Evolutionary conservation across 169 alveolate genomes (phyloP), one percentile per base, ranked within the genome.

Genomic region (Perkinsus chesapeaki): DNA sequence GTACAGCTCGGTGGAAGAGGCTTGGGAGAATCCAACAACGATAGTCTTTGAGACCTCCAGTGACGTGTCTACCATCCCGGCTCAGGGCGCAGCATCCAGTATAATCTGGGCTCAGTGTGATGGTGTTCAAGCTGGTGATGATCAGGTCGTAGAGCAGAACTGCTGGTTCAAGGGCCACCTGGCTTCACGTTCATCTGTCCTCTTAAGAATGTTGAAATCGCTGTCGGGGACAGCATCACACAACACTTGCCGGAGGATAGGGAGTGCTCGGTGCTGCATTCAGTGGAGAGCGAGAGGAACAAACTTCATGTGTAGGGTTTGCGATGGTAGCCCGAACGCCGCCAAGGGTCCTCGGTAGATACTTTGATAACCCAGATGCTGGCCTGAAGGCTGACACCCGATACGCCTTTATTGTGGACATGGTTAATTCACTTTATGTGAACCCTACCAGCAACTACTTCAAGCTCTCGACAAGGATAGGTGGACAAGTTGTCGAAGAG

Each of bases 111-210:
- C 0, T 7, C 82, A 20, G 82, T 34, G 12, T 20, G 82, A 16
- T 60, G 82, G 31, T 60, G 60, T 5, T 43, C 60, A 43, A n/a
- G n/a, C 60, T 43, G 82, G 37, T 16, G 31, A 27, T 16, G 7
- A 27, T 1, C 82, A 60, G 82, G 82, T 23, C 82, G 31, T 9
- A 60, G 82, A 23, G 82, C 82, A 0, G 93, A 91, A 73, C 73
- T 91, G 93, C 60, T n/a, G 82, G 73, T 91, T 36, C 82, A 91
- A 37, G 93, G 47, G 38, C 93, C 93, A 20, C 82, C 73, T 12
- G 93, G 93, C 82, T 91, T 91, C 73, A 91, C 93, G 0, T 91
- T 91, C 73, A 39, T 91, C 39, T 91, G 93, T 39, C 93, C 93
- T n/a, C n/a, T 60, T 7, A 39, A 39, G 73, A 73, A 48, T 38